Percentiles rank a stretch among this genome's conserved stretches.
These are phyloP conservation scores for Chenopodium quinoa DNA, from an alignment of 148 eudicot genomes.

Conservation along the genomic window DNA sequence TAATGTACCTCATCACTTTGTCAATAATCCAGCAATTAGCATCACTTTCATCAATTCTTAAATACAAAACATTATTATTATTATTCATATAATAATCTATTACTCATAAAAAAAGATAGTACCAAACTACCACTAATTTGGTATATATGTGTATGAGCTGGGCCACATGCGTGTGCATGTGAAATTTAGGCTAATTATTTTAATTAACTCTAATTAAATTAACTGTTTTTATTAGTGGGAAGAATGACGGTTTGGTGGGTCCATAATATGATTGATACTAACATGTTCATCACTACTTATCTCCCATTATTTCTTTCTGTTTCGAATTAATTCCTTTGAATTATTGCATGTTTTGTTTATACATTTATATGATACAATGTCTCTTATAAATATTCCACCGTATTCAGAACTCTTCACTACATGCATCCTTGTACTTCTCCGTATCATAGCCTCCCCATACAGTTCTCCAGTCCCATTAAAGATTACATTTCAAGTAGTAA, in stretches of 20 bases:
- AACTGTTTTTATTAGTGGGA: background rate
- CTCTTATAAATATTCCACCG: no score
- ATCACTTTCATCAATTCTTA: background rate
- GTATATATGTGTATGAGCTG: conserved; percentile 19
- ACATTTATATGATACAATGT: no score
- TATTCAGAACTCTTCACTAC: no score
- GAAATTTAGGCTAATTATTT: conserved; percentile 16
- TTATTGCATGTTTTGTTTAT: background rate
- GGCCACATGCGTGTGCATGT: conserved; percentile 36
- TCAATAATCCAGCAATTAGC: conserved; percentile 5
- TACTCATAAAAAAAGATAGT: background rate
- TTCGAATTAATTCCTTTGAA: background rate
- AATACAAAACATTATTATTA: background rate
- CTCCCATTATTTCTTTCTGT: conserved; percentile 10
- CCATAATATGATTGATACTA: conserved; percentile 28
- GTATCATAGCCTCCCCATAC: no score
- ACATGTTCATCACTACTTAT: conserved; percentile 17
- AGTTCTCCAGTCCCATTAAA: no score
- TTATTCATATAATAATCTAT: no score
- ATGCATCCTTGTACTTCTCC: no score
- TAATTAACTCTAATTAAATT: background rate
- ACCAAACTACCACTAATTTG: conserved; percentile 1
- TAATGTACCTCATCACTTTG: conserved; percentile 12
- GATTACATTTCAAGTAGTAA: no score
- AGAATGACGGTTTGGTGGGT: conserved; percentile 28